Evolutionary conservation across 768 basidiomycete genomes (phyloP).

Genomic region (Nevesoporus exiguus): DNA sequence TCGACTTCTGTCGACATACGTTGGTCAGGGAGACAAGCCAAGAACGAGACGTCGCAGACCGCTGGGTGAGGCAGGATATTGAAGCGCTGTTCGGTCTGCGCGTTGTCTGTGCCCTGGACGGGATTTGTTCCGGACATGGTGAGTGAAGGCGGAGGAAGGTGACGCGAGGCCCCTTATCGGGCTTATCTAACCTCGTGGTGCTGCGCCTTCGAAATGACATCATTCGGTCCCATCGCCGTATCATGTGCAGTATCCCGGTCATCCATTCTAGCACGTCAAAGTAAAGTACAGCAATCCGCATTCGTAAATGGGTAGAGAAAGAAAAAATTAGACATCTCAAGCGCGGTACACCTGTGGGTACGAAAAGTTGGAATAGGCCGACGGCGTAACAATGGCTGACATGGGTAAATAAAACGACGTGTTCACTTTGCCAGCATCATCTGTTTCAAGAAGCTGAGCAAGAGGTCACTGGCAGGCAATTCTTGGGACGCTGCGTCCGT

Average conservation of each 20-base stretch:
- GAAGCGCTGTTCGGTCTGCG: slow-evolving; percentile 38
- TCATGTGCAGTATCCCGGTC: neutral
- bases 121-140: slow-evolving; percentile 16
- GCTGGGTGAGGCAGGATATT: slow-evolving; percentile 62
- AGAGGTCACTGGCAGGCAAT: slow-evolving; percentile 1
- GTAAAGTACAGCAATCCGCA: neutral
- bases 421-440: slow-evolving; percentile 74
- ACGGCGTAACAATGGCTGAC: slow-evolving; percentile 6
- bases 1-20: slow-evolving; percentile 44
- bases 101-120: neutral
- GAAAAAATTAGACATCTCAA: slow-evolving; percentile 4
- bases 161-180: slow-evolving; percentile 1
- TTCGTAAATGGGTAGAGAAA: slow-evolving; percentile 3
- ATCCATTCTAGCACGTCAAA: neutral
- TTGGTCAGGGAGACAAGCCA: neutral
- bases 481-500: neutral
- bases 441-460: slow-evolving; percentile 33
- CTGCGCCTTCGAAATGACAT: slow-evolving; percentile 15
- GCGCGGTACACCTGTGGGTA: neutral
- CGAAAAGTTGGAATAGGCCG: slow-evolving; percentile 2
- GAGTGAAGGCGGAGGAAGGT: neutral
- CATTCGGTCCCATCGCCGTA: no score
- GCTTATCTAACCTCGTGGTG: neutral
- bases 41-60: slow-evolving; percentile 32
- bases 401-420: slow-evolving; percentile 11